These are phyloP conservation scores for Aspergillus clavatus DNA, from an alignment of 2,329 filamentous ascomycete genomes.

Conservation along the genomic window DNA sequence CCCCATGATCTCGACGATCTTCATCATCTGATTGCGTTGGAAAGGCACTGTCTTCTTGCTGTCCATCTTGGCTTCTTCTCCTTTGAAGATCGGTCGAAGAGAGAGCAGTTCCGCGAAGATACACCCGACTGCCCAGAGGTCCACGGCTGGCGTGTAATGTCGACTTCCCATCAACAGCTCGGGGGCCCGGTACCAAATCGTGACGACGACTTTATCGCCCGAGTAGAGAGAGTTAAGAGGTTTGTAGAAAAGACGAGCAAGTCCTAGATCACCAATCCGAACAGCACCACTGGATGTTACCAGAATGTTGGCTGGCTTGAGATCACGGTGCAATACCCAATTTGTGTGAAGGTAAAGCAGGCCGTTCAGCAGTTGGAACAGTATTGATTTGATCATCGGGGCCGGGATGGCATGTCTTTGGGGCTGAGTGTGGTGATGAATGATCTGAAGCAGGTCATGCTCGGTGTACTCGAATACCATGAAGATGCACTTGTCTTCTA, in stretches of 20 bases:
- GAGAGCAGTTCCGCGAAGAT: slow-evolving; percentile 94
- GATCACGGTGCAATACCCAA: slow-evolving; percentile 93
- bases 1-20: slow-evolving; percentile 95
- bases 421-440: slow-evolving; percentile 92
- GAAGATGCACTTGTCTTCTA: slow-evolving; percentile 98
- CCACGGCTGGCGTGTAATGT: slow-evolving; percentile 96
- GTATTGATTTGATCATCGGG: slow-evolving; percentile 82
- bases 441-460: slow-evolving; percentile 94
- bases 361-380: slow-evolving; percentile 93
- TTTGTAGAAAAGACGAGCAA: slow-evolving; percentile 90
- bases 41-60: slow-evolving; percentile 96
- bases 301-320: slow-evolving; percentile 99
- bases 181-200: slow-evolving; percentile 97
- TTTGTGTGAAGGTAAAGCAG: slow-evolving; percentile 92
- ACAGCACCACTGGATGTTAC: slow-evolving; percentile 86
- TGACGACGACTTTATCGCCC: slow-evolving; percentile 97
- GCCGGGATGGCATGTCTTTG: slow-evolving; percentile 84
- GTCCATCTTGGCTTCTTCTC: slow-evolving; percentile 98
- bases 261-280: slow-evolving; percentile 88
- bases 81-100: slow-evolving; percentile 92
- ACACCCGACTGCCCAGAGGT: slow-evolving; percentile 96
- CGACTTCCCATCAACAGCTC: slow-evolving; percentile 85
- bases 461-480: slow-evolving; percentile 99
- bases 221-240: slow-evolving; percentile 86
- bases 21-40: slow-evolving; percentile 97